Conservation (phyloP, 768 basidiomycete genomes). For the Tylopilus felleus region DNA sequence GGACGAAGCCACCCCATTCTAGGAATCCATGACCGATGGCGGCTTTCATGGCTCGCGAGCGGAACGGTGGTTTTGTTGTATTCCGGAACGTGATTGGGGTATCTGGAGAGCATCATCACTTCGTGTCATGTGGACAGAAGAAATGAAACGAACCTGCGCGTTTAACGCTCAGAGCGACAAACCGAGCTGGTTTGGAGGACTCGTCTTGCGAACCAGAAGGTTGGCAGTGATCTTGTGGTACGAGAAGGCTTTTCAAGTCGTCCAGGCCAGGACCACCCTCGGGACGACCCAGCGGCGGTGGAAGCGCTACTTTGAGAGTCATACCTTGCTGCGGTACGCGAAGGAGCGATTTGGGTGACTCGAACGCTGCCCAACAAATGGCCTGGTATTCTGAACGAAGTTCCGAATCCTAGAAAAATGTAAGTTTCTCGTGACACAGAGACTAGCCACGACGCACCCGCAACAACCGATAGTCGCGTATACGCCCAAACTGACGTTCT, state of each 20-base stretch:
- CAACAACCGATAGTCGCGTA: constrained; percentile 41
- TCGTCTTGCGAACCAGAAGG: constrained; percentile 6
- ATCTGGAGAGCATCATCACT: constrained; percentile 6
- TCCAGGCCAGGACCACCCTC: constrained; percentile 35
- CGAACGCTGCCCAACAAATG: constrained; percentile 44
- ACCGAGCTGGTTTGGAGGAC: constrained; percentile 4
- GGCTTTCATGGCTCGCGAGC: constrained; percentile 30
- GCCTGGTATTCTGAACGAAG: constrained; percentile 41
- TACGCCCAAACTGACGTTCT: constrained; percentile 51
- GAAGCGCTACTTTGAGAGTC: constrained; percentile 30
- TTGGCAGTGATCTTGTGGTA: constrained; percentile 7
- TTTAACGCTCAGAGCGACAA: constrained; percentile 16
- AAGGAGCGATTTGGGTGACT: constrained; percentile 39
- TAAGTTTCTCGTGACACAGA: neutral
- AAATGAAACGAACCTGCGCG: constrained; percentile 24
- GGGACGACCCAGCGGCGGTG: constrained; percentile 15
- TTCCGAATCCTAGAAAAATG: constrained; percentile 43
- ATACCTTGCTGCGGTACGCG: constrained; percentile 34
- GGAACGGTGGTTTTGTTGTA: constrained; percentile 22
- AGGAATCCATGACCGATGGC: constrained; percentile 31
- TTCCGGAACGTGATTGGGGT: constrained; percentile 21
- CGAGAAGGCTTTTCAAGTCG: constrained; percentile 30
- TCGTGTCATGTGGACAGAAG: neutral
- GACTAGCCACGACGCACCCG: constrained; percentile 34
- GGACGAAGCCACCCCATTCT: constrained; percentile 32